Evolutionary conservation across 495 filamentous ascomycete genomes (phyloP), one percentile per base, ranked within the genome.

Genomic region (Penicillium psychrofluorescens): DNA sequence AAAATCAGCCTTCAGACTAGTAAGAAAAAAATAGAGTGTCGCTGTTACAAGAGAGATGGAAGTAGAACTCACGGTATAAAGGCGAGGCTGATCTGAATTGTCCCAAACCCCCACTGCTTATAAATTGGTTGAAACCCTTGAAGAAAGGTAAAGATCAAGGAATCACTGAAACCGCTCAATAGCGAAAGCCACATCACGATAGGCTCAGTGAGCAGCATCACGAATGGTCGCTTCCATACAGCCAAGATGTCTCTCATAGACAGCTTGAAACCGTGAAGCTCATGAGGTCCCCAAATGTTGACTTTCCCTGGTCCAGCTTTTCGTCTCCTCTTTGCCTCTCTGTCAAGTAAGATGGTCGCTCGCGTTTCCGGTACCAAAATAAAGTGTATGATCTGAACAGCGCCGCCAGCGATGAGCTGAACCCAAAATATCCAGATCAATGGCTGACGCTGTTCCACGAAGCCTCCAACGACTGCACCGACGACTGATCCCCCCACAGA

Each of bases 111-210:
- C 80, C 81, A 87, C 46, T 83, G 74, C 40, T 70, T 53, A 61
- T 81, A 87, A 7, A 86, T 79, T 8, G 78, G 63, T 4, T 56
- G 52, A 53, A 85, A 83, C 6, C 77, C 78, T 56, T 86, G 77
- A 40, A 86, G 74, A 66, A 85, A 84, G 61, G 79, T 86, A 69
- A 87, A 87, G 55, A 89, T 84, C n/a, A 89, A 71, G 13, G 83
- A 83, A 46, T 88, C 85, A 35, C 75, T 78, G 68, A 87, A 86
- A 22, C 85, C 85, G 33, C 76, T 81, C 27, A 89, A 78, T 8
- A 86, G 67, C 1, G 83, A 86, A 6, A 89, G 64, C 11, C 68
- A 74, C 7, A 86, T 62, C 7, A 89, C 84, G 46, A 89, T 88
- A 2, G 84, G 84, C 54, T 89, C 85, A 6, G 74, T 79, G 1